A percentile compares a stretch with the other conserved stretches of the same genome.
These are phyloP conservation scores for Colletotrichum filicis DNA, from an alignment of 2,329 filamentous ascomycete genomes.

Conservation along the genomic window DNA sequence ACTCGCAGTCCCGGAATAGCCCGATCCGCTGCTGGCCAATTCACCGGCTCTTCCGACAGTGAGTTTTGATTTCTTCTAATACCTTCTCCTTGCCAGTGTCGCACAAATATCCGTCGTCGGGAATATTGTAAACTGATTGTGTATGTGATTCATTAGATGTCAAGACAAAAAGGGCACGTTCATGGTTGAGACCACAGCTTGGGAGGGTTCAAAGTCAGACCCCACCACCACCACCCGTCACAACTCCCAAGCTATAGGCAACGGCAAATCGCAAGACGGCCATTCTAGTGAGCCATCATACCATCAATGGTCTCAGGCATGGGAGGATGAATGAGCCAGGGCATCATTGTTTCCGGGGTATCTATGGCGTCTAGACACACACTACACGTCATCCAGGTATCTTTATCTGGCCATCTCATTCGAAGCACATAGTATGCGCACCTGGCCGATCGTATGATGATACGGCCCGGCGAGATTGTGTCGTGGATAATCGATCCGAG, in stretches of 20 bases:
- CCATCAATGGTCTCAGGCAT: slow-evolving; percentile 27
- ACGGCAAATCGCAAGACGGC: neutral
- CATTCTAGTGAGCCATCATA: neutral
- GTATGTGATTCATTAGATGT: slow-evolving; percentile 55
- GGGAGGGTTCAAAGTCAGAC: slow-evolving; percentile 56
- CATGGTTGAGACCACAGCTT: slow-evolving; percentile 72
- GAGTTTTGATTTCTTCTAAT: slow-evolving; percentile 41
- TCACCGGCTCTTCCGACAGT: slow-evolving; percentile 70
- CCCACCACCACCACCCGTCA: neutral
- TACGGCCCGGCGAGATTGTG: neutral
- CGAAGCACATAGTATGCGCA: neutral
- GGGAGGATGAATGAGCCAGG: slow-evolving; percentile 12
- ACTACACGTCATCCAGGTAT: neutral
- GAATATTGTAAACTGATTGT: neutral
- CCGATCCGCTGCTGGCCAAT: slow-evolving; percentile 67
- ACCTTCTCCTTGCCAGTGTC: neutral
- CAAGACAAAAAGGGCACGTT: slow-evolving; percentile 67
- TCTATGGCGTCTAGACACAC: neutral
- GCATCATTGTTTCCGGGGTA: neutral
- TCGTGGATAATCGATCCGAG: neutral
- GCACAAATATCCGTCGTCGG: neutral
- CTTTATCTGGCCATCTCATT: neutral
- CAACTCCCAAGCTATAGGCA: neutral
- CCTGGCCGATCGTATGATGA: neutral
- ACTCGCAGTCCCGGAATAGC: slow-evolving; percentile 57